Conservation (phyloP, 192 early-diverging fungal genomes). For the Podila epigama region DNA sequence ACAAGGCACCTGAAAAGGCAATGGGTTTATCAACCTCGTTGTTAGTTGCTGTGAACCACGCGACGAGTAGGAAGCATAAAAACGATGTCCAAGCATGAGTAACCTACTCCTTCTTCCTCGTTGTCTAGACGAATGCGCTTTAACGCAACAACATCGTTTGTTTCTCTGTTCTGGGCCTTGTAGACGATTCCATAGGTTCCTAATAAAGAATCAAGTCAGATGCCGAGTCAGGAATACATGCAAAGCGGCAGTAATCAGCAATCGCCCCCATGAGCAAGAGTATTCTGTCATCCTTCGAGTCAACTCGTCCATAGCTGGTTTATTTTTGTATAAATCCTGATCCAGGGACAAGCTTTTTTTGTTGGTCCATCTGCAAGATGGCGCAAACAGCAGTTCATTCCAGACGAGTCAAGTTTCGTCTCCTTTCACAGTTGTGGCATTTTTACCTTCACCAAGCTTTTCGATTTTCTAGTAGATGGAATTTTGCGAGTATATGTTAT, state of each 20-base stretch:
- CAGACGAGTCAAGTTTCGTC: background rate
- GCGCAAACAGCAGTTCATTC: too few relatives aligned
- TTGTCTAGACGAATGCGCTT: slow-evolving; percentile 94
- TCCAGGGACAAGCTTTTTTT: too few relatives aligned
- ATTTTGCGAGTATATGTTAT: background rate
- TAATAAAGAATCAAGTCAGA: slow-evolving; percentile 33
- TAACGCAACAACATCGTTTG: slow-evolving; percentile 95
- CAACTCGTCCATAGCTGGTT: too few relatives aligned
- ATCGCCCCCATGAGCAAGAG: too few relatives aligned
- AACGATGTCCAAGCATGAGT: slow-evolving; percentile 77
- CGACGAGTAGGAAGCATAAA: too few relatives aligned
- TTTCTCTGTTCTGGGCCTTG: slow-evolving; percentile 97
- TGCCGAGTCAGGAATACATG: too few relatives aligned
- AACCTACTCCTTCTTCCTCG: slow-evolving; percentile 87
- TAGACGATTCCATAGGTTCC: slow-evolving; percentile 99
- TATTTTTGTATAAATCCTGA: too few relatives aligned
- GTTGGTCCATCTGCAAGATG: background rate
- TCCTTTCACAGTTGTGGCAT: background rate
- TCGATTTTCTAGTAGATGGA: slow-evolving; percentile 86
- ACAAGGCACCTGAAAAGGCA: slow-evolving; percentile 72
- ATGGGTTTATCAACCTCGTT: too few relatives aligned
- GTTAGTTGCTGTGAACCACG: too few relatives aligned
- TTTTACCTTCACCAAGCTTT: slow-evolving; percentile 93
- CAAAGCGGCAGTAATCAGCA: too few relatives aligned
- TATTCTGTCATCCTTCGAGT: too few relatives aligned